These are phyloP conservation scores for Orbilia quercus DNA, from an alignment of 2,329 filamentous ascomycete species.

Conservation along the genomic window DNA sequence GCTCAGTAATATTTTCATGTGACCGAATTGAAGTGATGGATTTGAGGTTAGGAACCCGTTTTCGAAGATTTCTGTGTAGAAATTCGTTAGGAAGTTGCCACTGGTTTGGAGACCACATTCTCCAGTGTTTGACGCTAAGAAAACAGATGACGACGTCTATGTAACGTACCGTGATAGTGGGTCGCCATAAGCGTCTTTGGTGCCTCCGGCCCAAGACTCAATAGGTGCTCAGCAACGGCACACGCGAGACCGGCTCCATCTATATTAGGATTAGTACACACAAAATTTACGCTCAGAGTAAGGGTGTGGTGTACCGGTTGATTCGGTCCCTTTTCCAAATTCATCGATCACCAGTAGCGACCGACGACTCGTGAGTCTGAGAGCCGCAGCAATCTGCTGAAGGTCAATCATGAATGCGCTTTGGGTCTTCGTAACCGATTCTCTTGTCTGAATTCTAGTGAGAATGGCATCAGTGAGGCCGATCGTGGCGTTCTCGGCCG, in stretches of 20 bases:
- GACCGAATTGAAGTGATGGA: constrained; percentile 70
- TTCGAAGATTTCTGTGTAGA: constrained; percentile 74
- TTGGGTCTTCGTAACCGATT: constrained; percentile 73
- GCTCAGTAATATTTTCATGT: constrained; percentile 78
- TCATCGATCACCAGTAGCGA: constrained; percentile 93
- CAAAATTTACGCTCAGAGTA: neutral
- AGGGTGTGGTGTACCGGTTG: constrained; percentile 64
- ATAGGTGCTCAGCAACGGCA: constrained; percentile 71
- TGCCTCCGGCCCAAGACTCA: constrained; percentile 64
- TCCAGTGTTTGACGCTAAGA: neutral
- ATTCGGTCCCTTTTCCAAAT: constrained; percentile 79
- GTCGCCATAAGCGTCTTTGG: constrained; percentile 73
- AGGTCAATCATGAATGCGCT: constrained; percentile 83
- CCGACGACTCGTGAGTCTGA: constrained; percentile 77
- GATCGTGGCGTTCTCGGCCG: constrained; percentile 78
- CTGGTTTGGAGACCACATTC: neutral
- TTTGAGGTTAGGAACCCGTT: constrained; percentile 69
- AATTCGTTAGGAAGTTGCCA: too few relatives aligned
- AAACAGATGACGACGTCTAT: too few relatives aligned
- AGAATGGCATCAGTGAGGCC: constrained; percentile 93
- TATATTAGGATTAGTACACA: constrained; percentile 58
- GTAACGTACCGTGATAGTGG: constrained; percentile 67
- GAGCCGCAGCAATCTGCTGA: constrained; percentile 82
- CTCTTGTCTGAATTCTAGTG: constrained; percentile 65
- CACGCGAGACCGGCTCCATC: constrained; percentile 75